Conservation (phyloP, 768 basidiomycete genomes). For the Panaeolus papilionaceus region DNA sequence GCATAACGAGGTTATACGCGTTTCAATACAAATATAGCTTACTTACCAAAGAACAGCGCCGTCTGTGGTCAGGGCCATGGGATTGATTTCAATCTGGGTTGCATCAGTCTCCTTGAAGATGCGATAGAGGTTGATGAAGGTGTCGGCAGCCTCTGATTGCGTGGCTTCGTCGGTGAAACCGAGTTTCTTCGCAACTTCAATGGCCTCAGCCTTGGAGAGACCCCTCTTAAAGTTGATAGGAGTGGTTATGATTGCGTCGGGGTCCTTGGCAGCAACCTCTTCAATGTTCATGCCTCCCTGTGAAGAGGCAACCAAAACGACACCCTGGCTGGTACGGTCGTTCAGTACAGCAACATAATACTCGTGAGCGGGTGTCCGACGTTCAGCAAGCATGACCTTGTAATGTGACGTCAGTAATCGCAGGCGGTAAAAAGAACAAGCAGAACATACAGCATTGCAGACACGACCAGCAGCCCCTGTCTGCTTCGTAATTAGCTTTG, state of each 20-base stretch:
- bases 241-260: constrained; percentile 92
- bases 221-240: constrained; percentile 88
- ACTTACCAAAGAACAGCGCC: constrained; percentile 92
- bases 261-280: constrained; percentile 97
- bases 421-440: constrained; percentile 4
- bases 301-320: constrained; percentile 91
- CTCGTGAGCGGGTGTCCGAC: constrained; percentile 91
- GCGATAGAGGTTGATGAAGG: constrained; percentile 92
- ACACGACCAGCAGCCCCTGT: constrained; percentile 91
- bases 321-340: constrained; percentile 87
- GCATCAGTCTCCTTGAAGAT: constrained; percentile 99
- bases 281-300: constrained; percentile 99
- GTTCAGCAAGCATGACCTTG: constrained; percentile 98
- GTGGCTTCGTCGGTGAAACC: constrained; percentile 81
- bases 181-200: constrained; percentile 85
- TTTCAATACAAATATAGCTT: background rate
- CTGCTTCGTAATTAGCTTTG: constrained; percentile 97
- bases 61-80: constrained; percentile 90
- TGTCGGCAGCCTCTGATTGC: constrained; percentile 87
- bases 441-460: constrained; percentile 85
- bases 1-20: constrained; percentile 21
- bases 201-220: constrained; percentile 72
- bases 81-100: constrained; percentile 99
- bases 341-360: constrained; percentile 98
- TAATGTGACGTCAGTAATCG: constrained; percentile 11